phyloP scores from a whole-genome alignment of 106 monocot genomes.

The Ottelia alismoides region DNA sequence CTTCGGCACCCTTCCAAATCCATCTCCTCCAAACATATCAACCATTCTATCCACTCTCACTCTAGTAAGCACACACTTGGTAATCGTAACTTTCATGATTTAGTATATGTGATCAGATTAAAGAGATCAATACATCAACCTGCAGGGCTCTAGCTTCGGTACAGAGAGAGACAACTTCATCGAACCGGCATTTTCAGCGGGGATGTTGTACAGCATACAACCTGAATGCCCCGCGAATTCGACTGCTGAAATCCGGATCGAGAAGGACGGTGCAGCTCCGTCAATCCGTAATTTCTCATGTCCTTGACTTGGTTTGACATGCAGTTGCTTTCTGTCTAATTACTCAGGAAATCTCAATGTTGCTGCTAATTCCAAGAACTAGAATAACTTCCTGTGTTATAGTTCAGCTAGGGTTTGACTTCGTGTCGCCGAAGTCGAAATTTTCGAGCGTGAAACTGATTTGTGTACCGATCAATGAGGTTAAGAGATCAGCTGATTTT shows the following conservation, averaged over 20 bases:
- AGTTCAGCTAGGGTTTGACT: too few species aligned
- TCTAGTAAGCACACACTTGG: conserved; percentile 9
- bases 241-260: neutral
- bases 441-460: too few species aligned
- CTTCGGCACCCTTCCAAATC: conserved; percentile 7
- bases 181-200: conserved; percentile 27
- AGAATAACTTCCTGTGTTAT: too few species aligned
- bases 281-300: too few species aligned
- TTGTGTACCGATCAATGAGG: too few species aligned
- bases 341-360: too few species aligned
- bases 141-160: conserved; percentile 23
- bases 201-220: conserved; percentile 24
- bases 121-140: neutral
- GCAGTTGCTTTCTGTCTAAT: neutral
- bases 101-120: neutral
- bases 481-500: too few species aligned
- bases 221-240: too few species aligned
- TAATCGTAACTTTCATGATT: neutral
- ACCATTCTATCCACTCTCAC: conserved; percentile 9
- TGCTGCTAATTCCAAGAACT: too few species aligned
- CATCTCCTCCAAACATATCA: conserved; percentile 4
- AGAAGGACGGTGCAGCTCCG: conserved; percentile 8
- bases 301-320: neutral
- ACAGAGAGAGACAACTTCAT: conserved; percentile 7
- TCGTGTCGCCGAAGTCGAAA: too few species aligned